Conservation (phyloP, 306 rosid species). For the Dryas alaskensis region DNA sequence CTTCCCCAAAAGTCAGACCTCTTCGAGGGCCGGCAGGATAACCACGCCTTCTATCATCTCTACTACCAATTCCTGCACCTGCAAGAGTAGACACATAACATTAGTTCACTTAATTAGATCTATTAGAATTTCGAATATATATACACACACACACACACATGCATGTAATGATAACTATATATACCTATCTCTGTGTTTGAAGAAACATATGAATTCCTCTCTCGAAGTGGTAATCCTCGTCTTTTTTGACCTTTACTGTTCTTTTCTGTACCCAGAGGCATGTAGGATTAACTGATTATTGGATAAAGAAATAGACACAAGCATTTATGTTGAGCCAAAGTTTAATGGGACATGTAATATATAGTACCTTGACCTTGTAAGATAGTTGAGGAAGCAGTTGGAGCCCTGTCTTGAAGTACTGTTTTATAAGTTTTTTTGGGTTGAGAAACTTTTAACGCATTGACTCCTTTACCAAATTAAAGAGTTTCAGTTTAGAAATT, state of each 20-base stretch:
- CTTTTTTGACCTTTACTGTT: not conserved
- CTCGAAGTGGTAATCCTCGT: slow-evolving; percentile 12
- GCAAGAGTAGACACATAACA: no score
- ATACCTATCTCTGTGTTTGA: slow-evolving; percentile 24
- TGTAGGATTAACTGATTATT: not conserved
- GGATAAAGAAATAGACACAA: not conserved
- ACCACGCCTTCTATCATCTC: slow-evolving; percentile 6
- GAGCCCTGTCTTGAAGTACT: not conserved
- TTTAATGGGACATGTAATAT: no score
- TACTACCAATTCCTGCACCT: slow-evolving; percentile 13
- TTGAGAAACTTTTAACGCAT: not conserved
- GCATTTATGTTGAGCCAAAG: no score
- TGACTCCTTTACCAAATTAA: not conserved
- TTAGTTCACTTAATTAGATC: no score
- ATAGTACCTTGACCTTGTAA: slow-evolving; percentile 10
- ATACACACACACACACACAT: not conserved
- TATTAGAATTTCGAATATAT: no score
- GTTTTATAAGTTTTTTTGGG: not conserved
- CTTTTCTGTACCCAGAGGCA: slow-evolving; percentile 17
- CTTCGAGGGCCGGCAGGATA: not conserved
- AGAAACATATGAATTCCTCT: not conserved
- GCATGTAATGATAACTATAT: not conserved
- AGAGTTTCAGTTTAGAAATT: not conserved
- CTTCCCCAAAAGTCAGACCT: not conserved
- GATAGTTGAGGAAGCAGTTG: slow-evolving; percentile 6